Conservation (phyloP, 2,329 filamentous ascomycete species). For the Colletotrichum sp. region DNA sequence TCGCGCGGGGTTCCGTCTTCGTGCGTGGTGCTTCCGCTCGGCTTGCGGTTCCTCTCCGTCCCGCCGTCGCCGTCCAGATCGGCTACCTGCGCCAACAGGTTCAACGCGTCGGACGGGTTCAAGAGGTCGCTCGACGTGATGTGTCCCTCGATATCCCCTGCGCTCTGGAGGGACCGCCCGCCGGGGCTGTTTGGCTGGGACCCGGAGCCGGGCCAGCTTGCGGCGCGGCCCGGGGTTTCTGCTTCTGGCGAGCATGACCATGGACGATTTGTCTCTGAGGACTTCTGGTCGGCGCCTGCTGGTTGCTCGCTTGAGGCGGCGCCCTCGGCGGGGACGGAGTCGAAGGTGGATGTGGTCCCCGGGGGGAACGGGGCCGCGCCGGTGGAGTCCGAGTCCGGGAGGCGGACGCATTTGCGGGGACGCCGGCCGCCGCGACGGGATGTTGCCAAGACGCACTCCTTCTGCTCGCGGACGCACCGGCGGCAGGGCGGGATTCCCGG, state of each 20-base stretch:
- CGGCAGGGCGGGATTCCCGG: slow-evolving; percentile 41
- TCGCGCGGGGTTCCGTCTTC: slow-evolving; percentile 7
- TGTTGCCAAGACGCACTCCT: slow-evolving; percentile 44
- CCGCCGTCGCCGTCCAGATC: slow-evolving; percentile 34
- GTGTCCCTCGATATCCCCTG: slow-evolving; percentile 38
- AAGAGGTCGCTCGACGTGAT: slow-evolving; percentile 44
- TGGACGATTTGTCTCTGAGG: neutral
- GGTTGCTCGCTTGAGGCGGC: neutral
- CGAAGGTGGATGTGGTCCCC: neutral
- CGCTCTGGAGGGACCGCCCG: slow-evolving; percentile 12
- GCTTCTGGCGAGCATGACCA: slow-evolving; percentile 23
- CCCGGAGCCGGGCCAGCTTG: slow-evolving; percentile 10
- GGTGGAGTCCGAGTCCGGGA: neutral
- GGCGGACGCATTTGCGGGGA: slow-evolving; percentile 23
- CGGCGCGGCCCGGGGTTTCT: neutral
- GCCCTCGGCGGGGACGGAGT: neutral
- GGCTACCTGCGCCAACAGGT: slow-evolving; percentile 44
- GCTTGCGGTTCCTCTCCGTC: neutral
- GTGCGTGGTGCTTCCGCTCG: slow-evolving; percentile 7
- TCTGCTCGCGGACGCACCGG: slow-evolving; percentile 39
- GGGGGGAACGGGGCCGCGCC: neutral
- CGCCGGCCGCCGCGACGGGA: slow-evolving; percentile 42
- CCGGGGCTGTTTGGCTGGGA: slow-evolving; percentile 21
- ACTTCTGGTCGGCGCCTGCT: neutral
- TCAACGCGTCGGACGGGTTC: slow-evolving; percentile 45